These are phyloP conservation scores for Russula lepida DNA, from an alignment of 768 basidiomycete species.

Conservation along the genomic window DNA sequence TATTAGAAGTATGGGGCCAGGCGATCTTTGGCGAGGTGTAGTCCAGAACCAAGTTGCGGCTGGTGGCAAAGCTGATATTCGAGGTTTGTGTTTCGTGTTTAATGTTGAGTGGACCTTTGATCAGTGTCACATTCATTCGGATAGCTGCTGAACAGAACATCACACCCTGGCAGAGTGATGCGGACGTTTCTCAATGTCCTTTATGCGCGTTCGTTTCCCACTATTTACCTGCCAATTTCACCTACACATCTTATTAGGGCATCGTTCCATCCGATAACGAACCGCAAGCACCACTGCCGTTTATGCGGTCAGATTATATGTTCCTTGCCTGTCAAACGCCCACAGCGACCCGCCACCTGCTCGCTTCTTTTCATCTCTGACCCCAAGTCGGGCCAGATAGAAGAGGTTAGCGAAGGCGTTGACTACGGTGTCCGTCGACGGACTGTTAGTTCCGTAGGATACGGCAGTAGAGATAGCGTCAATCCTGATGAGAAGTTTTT, in stretches of 20 bases:
- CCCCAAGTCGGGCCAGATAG: slow-evolving; percentile 61
- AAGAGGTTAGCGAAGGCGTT: slow-evolving; percentile 77
- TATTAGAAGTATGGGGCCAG: slow-evolving; percentile 51
- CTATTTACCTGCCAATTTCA: neutral
- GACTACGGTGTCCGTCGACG: slow-evolving; percentile 70
- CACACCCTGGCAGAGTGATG: slow-evolving; percentile 91
- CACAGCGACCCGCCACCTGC: slow-evolving; percentile 58
- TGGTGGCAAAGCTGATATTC: slow-evolving; percentile 50
- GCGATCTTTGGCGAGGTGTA: slow-evolving; percentile 64
- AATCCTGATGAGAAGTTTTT: slow-evolving; percentile 75
- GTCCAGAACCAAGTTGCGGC: slow-evolving; percentile 36
- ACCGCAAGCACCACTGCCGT: slow-evolving; percentile 94
- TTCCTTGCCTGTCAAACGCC: slow-evolving; percentile 70
- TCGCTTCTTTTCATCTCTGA: slow-evolving; percentile 86
- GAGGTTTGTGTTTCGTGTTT: slow-evolving; percentile 41
- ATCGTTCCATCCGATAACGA: slow-evolving; percentile 82
- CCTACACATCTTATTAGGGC: slow-evolving; percentile 30
- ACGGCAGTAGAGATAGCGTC: slow-evolving; percentile 27
- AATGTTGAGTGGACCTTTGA: neutral
- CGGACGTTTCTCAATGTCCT: slow-evolving; percentile 67
- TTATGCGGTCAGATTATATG: slow-evolving; percentile 90
- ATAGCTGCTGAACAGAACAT: slow-evolving; percentile 81
- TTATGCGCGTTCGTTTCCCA: slow-evolving; percentile 64
- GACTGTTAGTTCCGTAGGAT: slow-evolving; percentile 25
- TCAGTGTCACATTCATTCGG: neutral